These are phyloP conservation scores for Colletotrichum brevisporum DNA, from an alignment of 2,329 filamentous ascomycete genomes.

Conservation along the genomic window DNA sequence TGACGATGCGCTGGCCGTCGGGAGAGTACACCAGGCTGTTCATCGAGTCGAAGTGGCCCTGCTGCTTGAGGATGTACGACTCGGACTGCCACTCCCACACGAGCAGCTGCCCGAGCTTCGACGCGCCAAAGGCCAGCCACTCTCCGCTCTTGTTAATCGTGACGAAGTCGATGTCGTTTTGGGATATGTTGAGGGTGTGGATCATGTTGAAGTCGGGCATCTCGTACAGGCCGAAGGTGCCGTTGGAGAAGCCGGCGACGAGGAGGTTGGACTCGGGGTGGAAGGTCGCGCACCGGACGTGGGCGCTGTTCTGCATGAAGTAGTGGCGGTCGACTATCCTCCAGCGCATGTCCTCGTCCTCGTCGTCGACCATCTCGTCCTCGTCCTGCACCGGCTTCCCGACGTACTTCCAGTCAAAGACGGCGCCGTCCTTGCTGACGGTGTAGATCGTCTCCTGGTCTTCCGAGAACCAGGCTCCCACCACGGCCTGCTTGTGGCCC, in stretches of 20 bases:
- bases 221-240: constrained; percentile 94
- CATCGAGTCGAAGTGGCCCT: constrained; percentile 96
- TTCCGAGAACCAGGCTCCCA: constrained; percentile 96
- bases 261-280: constrained; percentile 90
- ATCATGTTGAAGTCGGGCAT: constrained; percentile 97
- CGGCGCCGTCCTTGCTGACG: constrained; percentile 95
- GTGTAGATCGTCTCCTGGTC: constrained; percentile 97
- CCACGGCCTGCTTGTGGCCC: constrained; percentile 90
- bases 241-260: constrained; percentile 96
- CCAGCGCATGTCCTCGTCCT: constrained; percentile 81
- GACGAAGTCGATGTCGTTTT: constrained; percentile 95
- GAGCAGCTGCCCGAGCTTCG: constrained; percentile 93
- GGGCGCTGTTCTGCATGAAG: constrained; percentile 91
- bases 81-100: constrained; percentile 99
- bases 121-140: constrained; percentile 97
- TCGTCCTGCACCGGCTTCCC: constrained; percentile 69
- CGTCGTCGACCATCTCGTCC: constrained; percentile 71
- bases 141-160: constrained; percentile 95
- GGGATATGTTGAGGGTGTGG: constrained; percentile 92
- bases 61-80: constrained; percentile 98
- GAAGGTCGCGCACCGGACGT: constrained; percentile 91
- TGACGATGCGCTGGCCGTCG: constrained; percentile 93
- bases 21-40: constrained; percentile 94
- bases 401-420: constrained; percentile 93
- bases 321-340: constrained; percentile 92